Evolutionary conservation across 352 stramenopile species (phyloP), one percentile per base, ranked within the genome.

Genomic region (Phytopythium helicoides): DNA sequence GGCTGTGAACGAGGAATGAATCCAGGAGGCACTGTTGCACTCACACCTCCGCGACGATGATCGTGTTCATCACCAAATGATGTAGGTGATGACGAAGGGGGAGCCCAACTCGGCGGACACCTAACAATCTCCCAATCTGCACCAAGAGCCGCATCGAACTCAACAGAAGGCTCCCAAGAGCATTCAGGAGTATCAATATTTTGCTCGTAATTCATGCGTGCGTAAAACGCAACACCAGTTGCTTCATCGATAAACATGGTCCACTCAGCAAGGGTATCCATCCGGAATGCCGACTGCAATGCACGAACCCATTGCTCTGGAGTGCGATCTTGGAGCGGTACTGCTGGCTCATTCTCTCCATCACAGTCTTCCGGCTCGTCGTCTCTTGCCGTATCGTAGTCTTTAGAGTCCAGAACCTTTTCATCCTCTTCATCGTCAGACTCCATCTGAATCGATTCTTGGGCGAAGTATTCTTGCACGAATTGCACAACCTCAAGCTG

Each of bases 261-360:
- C 83, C 83, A 93, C 26, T 89, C 78, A 10, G 76, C 78, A 7
- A 93, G 54, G 7, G 62, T 68, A 0, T 77, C 76, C 70, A 93
- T 82, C 31, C 54, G 66, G 47, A 71, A 84, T 8, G 70, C 68
- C 11, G 61, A 55, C 7, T 48, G 48, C 9, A 90, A 45, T 0
- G 64, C 66, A 1, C 56, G 26, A 21, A 60, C 53, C 83, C 83
- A 93, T 42, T 92, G 61, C 1, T 56, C 52, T n/a, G 54, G 14
- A 3, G 63, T 76, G 18, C 56, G 58, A 3, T 72, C 33, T 8
- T 37, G 53, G 7, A 33, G 22, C 12, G 54, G 28, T 5, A 33
- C 37, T 14, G 57, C 62, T 11, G 61, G 49, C 3, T 52, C 35
- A 18, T 56, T n/a, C 19, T 49, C 56, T 10, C 62, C 60, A 10